phyloP scores from a whole-genome alignment of 2,329 filamentous ascomycete species.

The Trichoderma sp. region DNA sequence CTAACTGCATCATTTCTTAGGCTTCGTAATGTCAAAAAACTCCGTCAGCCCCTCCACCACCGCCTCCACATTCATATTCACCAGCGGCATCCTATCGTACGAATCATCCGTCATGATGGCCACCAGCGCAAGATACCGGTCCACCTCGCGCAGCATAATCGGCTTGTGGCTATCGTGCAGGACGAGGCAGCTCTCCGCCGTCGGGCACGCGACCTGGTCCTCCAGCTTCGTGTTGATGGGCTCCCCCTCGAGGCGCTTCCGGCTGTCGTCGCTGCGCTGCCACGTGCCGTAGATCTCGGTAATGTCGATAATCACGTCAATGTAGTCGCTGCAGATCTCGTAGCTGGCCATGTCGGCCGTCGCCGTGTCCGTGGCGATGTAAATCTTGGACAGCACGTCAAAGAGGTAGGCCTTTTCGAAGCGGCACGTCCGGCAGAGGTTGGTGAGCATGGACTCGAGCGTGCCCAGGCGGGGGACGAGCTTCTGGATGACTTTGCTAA shows the following conservation, averaged over 20 bases:
- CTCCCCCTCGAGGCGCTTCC: constrained; percentile 58
- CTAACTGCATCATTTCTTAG: constrained; percentile 44
- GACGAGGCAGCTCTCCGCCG: constrained; percentile 69
- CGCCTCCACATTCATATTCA: constrained; percentile 85
- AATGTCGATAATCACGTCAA: constrained; percentile 96
- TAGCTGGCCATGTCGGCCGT: constrained; percentile 95
- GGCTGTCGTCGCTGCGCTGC: constrained; percentile 58
- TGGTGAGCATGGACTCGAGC: constrained; percentile 90
- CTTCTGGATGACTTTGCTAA: constrained; percentile 98
- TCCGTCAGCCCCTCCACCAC: constrained; percentile 77
- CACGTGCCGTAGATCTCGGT: constrained; percentile 90
- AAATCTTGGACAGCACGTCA: constrained; percentile 96
- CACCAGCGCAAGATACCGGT: constrained; percentile 76
- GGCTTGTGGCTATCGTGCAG: constrained; percentile 65
- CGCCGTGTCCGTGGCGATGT: constrained; percentile 92
- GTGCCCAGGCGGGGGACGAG: constrained; percentile 91
- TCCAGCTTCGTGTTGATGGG: constrained; percentile 64
- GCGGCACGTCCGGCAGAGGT: constrained; percentile 86
- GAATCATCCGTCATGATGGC: constrained; percentile 86
- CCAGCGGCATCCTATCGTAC: constrained; percentile 79
- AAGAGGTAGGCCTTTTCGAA: constrained; percentile 99
- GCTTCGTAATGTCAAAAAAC: constrained; percentile 74
- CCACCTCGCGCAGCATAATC: constrained; percentile 69
- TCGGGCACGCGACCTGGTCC: constrained; percentile 66
- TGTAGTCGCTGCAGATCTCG: constrained; percentile 98